Evolutionary conservation across 106 monocot genomes (phyloP), one percentile per base, ranked within the genome.

Genomic region (Allium sativum): DNA sequence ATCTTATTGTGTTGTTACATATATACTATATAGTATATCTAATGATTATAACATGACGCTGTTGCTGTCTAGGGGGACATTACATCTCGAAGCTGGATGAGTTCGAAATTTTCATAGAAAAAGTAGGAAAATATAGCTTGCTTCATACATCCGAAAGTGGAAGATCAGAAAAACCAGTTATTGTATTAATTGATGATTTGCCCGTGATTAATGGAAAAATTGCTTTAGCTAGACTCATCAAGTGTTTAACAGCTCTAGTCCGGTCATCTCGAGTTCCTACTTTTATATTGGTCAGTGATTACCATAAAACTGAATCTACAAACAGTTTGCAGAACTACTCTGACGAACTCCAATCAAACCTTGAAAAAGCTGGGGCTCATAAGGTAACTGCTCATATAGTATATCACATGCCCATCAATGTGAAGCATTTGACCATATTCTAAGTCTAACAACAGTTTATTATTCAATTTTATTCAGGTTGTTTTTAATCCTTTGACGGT

Each of bases 11-110:
- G 31, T 31, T 31, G 31, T 31, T 31, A 31, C 31, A 31, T 31
- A 31, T 31, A 5, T 31, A 50, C 4, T 50, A 12, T 5, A 48
- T 48, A n/a, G n/a, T n/a, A 48, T 20, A 43, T 18, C 41, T 44
- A 31, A 31, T 31, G 1, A 31, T 31, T 52, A 40, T 54, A 21
- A 12, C 55, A 21, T 74, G 50, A 68, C 64, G 16, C 15, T 48
- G 13, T 40, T 45, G 16, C 69, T 59, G 44, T 79, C 43, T 69
- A 98, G 98, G 88, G 62, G 42, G 82, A 14, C 54, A n/a, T 31
- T 98, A 88, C 71, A 73, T 81, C 65, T 98, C 98, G 41, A 98
- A 98, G 68, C 72, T 98, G 70, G 98, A 98, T 64, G 92, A 98
- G 65, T 98, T 98, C 76, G 88, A 85, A 61, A 69, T 16, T 57